Base-by-base conservation (phyloP, 1,284 basidiomycete species). In the Porodaedalea pini region DNA sequence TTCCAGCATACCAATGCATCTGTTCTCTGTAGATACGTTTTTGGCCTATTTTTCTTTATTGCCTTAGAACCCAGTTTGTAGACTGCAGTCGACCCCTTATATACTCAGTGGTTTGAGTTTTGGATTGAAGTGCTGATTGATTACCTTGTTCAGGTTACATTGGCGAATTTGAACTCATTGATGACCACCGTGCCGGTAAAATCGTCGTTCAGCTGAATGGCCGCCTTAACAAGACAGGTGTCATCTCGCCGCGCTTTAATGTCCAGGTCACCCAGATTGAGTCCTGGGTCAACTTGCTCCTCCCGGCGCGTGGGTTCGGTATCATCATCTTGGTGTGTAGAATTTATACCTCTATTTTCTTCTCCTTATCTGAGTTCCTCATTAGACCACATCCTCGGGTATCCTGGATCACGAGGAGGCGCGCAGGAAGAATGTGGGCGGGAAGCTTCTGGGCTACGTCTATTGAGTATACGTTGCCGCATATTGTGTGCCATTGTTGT, bases 371-470 rank as follows among this genome's bases (percentile, higher is more conserved):
- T 47, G 52, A 27, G 34, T 39, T 31, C 41, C 55, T 10, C 36
- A 25, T 39, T 61, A 92, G 90, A 96, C 97, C 67, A 99, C 97
- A 60, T 98, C 94, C 48, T 92, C 94, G 52, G 97, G 97, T 69
- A 99, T 99, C 77, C 86, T 99, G 73, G 96, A 99, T 79, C 97
- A 99, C 77, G 94, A 98, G 76, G 96, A 99, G 82, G 97, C 97
- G 57, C 88, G 96, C 79, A 88, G 95, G 72, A 99, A 98, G 82
- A 96, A 98, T 78, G 88, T 94, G 61, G 94, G 92, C 75, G 92
- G 93, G 64, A 95, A 95, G 78, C 79, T 92, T 60, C 75, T 92
- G 59, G 90, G 90, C 64, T 92, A 91, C 70, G 86, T 90, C 59
- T 92, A 92, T 75, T 92, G 40, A 58, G 45, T 27, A 21, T 15